A percentile compares a stretch with the other conserved stretches of the same genome.
phyloP scores from a whole-genome alignment of 2,329 filamentous ascomycete genomes.

The Ceratocystis alfenasii region DNA sequence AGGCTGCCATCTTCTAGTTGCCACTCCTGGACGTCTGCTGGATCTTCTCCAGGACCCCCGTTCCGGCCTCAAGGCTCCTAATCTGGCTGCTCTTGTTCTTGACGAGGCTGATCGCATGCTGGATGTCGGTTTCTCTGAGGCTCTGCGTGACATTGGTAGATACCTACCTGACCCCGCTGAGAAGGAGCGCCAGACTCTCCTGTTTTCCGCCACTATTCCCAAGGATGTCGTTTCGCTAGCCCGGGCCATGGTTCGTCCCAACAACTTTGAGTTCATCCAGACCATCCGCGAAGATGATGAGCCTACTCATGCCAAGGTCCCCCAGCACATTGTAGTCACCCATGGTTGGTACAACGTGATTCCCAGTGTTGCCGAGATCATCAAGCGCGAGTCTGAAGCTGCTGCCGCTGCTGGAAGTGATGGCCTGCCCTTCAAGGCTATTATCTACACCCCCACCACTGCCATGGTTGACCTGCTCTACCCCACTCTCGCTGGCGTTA shows the following conservation, averaged over 20 bases:
- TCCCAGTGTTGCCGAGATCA: conserved; percentile 66
- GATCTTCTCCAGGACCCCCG: conserved; percentile 62
- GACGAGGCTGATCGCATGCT: conserved; percentile 98
- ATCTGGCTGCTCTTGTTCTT: conserved; percentile 83
- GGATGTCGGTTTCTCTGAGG: conserved; percentile 72
- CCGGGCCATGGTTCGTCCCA: conserved; percentile 60
- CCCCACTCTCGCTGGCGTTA: conserved; percentile 38
- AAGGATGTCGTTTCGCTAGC: conserved; percentile 71
- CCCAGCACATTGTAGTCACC: conserved; percentile 61
- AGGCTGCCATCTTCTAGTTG: conserved; percentile 82
- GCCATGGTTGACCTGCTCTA: conserved; percentile 45
- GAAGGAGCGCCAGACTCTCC: conserved; percentile 72
- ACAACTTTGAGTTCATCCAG: conserved; percentile 76
- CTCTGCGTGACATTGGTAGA: conserved; percentile 48
- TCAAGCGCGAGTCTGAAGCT: conserved; percentile 45
- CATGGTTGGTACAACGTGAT: conserved; percentile 62
- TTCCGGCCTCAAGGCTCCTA: conserved; percentile 56
- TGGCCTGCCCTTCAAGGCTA: conserved; percentile 73
- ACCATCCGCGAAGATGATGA: conserved; percentile 73
- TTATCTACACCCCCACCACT: conserved; percentile 79
- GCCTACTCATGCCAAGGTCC: conserved; percentile 73
- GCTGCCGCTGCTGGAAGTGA: conserved; percentile 29
- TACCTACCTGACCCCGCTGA: conserved; percentile 50
- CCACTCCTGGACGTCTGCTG: conserved; percentile 75
- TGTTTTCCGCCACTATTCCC: conserved; percentile 92